A percentile compares a stretch with the other conserved stretches of the same genome.
Evolutionary conservation across 306 rosid species (phyloP).

Genomic region (Quercus cerris): DNA sequence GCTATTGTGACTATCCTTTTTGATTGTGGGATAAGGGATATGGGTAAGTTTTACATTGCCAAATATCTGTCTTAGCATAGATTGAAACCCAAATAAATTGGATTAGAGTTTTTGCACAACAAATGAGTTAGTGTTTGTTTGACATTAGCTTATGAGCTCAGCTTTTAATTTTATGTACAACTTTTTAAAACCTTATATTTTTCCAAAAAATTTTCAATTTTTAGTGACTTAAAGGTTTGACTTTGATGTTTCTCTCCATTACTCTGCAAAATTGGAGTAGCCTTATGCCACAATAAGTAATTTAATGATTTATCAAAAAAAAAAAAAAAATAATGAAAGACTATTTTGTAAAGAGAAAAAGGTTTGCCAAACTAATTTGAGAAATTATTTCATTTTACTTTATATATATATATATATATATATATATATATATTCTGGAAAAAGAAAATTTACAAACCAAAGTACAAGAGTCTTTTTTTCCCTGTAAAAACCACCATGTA

Average conservation of each 20-base stretch:
- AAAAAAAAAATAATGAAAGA: too few species aligned
- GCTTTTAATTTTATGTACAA: too few species aligned
- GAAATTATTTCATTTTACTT: neutral
- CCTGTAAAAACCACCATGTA: too few species aligned
- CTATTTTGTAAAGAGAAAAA: neutral
- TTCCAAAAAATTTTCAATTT: too few species aligned
- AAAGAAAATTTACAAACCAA: too few species aligned
- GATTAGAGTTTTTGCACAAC: conserved; percentile 65
- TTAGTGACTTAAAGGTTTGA: neutral
- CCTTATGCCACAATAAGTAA: neutral
- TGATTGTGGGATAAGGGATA: conserved; percentile 87
- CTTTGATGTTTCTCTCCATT: neutral
- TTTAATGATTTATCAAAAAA: too few species aligned
- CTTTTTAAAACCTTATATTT: too few species aligned
- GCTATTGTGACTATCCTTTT: conserved; percentile 87
- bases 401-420: too few species aligned
- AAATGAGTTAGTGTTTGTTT: conserved; percentile 23
- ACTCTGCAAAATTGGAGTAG: neutral
- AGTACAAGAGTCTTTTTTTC: too few species aligned
- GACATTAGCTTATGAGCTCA: too few species aligned
- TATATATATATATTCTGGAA: too few species aligned
- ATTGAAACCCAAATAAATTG: conserved; percentile 65
- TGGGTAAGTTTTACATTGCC: conserved; percentile 65
- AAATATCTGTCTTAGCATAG: conserved; percentile 64
- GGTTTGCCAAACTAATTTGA: neutral